Evolutionary conservation across 805 yeast species (phyloP), one percentile per base, ranked within the genome.

Genomic region (Candida glaebosa): DNA sequence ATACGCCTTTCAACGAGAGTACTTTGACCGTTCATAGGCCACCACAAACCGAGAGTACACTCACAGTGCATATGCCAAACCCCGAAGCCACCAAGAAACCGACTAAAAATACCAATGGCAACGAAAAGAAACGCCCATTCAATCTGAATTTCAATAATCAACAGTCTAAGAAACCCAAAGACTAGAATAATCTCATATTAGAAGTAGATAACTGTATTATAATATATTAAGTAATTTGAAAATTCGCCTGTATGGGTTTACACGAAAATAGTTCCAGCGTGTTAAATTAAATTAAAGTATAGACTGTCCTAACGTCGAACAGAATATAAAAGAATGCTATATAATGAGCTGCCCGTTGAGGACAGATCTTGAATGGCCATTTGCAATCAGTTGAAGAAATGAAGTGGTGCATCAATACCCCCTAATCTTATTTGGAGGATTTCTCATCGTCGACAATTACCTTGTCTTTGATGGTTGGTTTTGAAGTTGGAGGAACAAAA

Each of bases 11-110:
- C 24, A 54, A 54, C 5, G 68, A 62, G 42, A 51, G 56, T 17
- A 63, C 67, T 2, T 53, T 62, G 32, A 60, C 61, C 6, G 66
- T 63, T 5, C 63, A 54, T 38, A 51, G 62, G 22, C 68, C 68
- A 24, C 46, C 53, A 14, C 34, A 10, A 31, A 31, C 34, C 16
- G 34, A 31, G 16, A 31, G 34, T 31, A 31, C 34, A 36, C 48
- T 17, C 58, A 52, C 14, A 44, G 47, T n/a, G 33, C 46, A 36
- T 16, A 35, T 38, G 24, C 47, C 43, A n/a, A 40, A 41, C 16
- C 42, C 48, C 15, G 48, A 43, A 8, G 46, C 33, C 22, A 22
- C 12, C 20, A 34, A 41, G 30, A 20, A 28, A 10, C 31, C 32
- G 31, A 34, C 35, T 15, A 38, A 35, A 32, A 18, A 41, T 12